Percentiles rank a stretch among this genome's conserved stretches.
phyloP scores from a whole-genome alignment of 805 yeast genomes.

The Cyberlindnera amylophila region DNA sequence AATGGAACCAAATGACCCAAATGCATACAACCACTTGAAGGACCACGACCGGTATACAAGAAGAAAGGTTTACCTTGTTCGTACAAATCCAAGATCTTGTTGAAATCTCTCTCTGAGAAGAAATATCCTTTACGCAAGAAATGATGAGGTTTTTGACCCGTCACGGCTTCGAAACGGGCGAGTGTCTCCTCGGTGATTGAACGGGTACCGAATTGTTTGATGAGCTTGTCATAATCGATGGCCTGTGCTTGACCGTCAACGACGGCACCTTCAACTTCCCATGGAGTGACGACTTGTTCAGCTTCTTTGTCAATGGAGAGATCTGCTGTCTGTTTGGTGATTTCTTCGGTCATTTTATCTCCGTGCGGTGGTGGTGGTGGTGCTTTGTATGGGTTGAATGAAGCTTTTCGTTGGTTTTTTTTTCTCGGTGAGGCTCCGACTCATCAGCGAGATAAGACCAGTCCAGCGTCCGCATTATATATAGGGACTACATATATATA shows the following conservation, averaged over 20 bases:
- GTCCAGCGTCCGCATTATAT: no score
- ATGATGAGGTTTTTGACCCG: slow-evolving; percentile 91
- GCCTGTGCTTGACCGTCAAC: slow-evolving; percentile 90
- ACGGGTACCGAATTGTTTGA: slow-evolving; percentile 82
- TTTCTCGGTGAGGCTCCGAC: no score
- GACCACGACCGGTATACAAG: slow-evolving; percentile 96
- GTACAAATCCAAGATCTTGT: slow-evolving; percentile 75
- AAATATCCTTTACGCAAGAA: slow-evolving; percentile 87
- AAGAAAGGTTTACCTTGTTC: slow-evolving; percentile 95
- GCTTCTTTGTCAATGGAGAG: not conserved
- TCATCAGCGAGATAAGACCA: no score
- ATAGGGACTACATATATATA: no score
- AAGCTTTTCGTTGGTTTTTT: no score
- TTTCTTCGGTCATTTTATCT: not conserved
- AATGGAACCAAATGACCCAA: slow-evolving; percentile 97
- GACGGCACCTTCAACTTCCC: slow-evolving; percentile 99
- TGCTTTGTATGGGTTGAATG: no score
- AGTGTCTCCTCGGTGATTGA: slow-evolving; percentile 67
- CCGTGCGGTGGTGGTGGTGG: not conserved
- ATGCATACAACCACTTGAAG: slow-evolving; percentile 91
- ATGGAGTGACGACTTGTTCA: slow-evolving; percentile 64
- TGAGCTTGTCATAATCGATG: slow-evolving; percentile 87
- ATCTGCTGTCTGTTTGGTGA: not conserved
- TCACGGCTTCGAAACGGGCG: slow-evolving; percentile 68
- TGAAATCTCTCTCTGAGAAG: slow-evolving; percentile 85